phyloP scores from a whole-genome alignment of 176 grass and related monocot species.

The Hsuehochloa calcarea region DNA sequence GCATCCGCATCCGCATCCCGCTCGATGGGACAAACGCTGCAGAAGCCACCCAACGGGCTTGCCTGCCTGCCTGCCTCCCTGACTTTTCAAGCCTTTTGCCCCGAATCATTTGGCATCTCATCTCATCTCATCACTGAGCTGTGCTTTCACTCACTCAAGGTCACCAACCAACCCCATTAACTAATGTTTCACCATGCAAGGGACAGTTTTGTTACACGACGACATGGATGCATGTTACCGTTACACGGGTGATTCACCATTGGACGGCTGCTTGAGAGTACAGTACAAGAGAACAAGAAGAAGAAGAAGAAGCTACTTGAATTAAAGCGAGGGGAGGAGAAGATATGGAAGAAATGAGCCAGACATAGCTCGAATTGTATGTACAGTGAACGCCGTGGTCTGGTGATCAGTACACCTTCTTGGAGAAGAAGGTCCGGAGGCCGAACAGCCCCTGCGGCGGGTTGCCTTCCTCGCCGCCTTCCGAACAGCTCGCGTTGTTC shows the following conservation, averaged over 20 bases:
- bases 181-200: conserved; percentile 26
- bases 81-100: conserved; percentile 36
- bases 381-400: conserved; percentile 6
- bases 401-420: conserved; percentile 74
- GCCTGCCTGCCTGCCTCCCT: not conserved
- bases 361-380: conserved; percentile 26
- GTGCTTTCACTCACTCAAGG: not conserved
- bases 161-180: conserved; percentile 26
- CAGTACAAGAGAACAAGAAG: not conserved
- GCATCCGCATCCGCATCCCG: not conserved
- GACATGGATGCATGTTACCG: not conserved
- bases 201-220: not conserved
- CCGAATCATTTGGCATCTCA: conserved; percentile 43
- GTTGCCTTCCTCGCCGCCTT: conserved; percentile 29
- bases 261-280: conserved; percentile 14
- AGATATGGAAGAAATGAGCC: not conserved
- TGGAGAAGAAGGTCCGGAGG: conserved; percentile 86
- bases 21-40: conserved; percentile 25
- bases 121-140: not conserved
- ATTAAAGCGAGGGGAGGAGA: not conserved
- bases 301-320: not conserved
- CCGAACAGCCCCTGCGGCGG: conserved; percentile 51
- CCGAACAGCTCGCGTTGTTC: conserved; percentile 46
- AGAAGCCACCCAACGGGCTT: not conserved
- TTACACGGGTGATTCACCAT: not conserved